Evolutionary conservation across 179 eudicot species (phyloP), one percentile per base, ranked within the genome.

Genomic region (Heliamphora pulchella): DNA sequence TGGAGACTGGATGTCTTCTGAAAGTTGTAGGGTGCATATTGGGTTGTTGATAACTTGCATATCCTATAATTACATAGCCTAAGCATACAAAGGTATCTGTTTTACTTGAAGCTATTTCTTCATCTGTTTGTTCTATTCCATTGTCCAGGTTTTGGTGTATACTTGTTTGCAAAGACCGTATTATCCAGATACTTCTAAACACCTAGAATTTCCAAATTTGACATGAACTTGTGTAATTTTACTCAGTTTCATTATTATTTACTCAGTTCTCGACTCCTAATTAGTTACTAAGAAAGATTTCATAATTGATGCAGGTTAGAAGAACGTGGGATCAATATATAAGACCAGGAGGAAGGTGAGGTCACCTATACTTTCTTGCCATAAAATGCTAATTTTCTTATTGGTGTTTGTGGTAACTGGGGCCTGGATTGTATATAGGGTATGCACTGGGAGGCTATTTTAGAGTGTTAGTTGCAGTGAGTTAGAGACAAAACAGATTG

Each of bases 271-370:
- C 75, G 18, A 31, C 50, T 70, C 39, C 65, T 63, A 20, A 74
- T 61, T 15, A n/a, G 75, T 58, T 69, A 54, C 43, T 31, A 80
- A 41, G 61, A 48, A 71, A 73, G 61, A 63, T 22, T 80, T 75
- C 41, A 9, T 72, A 62, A 6, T 80, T 41, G 18, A 67, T 87
- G 86, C 91, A 95, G 98, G 98, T 95, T 31, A 86, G 98, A 80
- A 85, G 98, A 88, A 85, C 87, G 61, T 95, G 98, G 98, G 98
- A 95, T 89, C 90, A 93, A 77, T 95, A 91, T 82, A 75, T 95
- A 79, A 83, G 91, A 83, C 93, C 94, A 41, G 96, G 98, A 71
- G 98, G 97, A 86, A 93, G 98, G 98, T 93, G 66, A 89, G 91
- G 64, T 55, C 50, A 54, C 44, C 18, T 39, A 44, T 69, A 8